phyloP scores from a whole-genome alignment of 179 eudicot species.

The Actinidia chinensis region DNA sequence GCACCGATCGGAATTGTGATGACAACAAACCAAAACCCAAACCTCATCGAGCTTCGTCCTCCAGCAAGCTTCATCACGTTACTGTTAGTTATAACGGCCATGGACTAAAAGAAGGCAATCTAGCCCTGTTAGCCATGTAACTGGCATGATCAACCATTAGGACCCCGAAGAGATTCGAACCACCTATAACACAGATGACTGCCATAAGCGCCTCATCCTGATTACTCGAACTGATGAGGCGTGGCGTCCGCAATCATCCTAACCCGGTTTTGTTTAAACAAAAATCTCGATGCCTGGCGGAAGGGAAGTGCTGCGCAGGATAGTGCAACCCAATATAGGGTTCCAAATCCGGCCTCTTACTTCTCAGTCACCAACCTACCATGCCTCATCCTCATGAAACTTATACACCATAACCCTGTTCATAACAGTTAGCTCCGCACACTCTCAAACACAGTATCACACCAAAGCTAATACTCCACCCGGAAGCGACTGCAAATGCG shows the following conservation, averaged over 20 bases:
- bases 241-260: slow-evolving; percentile 90
- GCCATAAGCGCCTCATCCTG: slow-evolving; percentile 67
- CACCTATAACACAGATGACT: slow-evolving; percentile 81
- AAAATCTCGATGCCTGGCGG: slow-evolving; percentile 94
- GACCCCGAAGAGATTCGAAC: slow-evolving; percentile 93
- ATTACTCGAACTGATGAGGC: slow-evolving; percentile 61
- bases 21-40: slow-evolving; percentile 97
- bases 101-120: slow-evolving; percentile 70
- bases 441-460: slow-evolving; percentile 82
- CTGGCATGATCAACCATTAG: slow-evolving; percentile 96
- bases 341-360: slow-evolving; percentile 68
- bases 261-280: slow-evolving; percentile 87
- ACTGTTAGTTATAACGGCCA: slow-evolving; percentile 90
- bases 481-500: slow-evolving; percentile 82
- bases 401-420: slow-evolving; percentile 96
- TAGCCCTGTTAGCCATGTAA: slow-evolving; percentile 98
- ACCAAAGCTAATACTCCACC: slow-evolving; percentile 80
- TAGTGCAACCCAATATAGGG: slow-evolving; percentile 94
- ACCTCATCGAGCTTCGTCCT: slow-evolving; percentile 63
- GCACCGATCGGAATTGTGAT: slow-evolving; percentile 77
- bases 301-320: slow-evolving; percentile 93
- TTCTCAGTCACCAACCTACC: slow-evolving; percentile 94
- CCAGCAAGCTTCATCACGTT: slow-evolving; percentile 53
- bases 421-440: slow-evolving; percentile 90
- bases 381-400: slow-evolving; percentile 98